Conservation (phyloP, 371 early-diverging fungal genomes). For the Rhizomucor pusillus region DNA sequence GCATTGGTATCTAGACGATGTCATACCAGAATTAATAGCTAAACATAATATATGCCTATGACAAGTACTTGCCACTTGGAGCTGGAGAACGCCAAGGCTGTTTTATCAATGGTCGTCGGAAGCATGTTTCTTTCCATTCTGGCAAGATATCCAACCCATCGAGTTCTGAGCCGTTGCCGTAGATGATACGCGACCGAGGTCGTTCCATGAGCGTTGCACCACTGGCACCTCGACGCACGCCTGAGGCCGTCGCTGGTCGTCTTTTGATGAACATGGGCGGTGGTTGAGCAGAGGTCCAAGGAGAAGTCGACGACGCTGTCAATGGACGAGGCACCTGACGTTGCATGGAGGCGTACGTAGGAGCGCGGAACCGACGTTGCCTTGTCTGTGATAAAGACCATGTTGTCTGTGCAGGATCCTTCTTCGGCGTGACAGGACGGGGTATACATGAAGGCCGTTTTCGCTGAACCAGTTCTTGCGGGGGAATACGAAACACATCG, state of each 20-base stretch:
- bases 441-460: neutral
- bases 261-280: no score
- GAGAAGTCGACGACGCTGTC: neutral
- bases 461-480: neutral
- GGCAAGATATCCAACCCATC: slow-evolving; percentile 35
- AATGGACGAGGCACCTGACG: slow-evolving; percentile 1
- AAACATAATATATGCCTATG: no score
- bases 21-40: no score
- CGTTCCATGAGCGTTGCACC: slow-evolving; percentile 17
- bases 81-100: neutral
- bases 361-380: neutral
- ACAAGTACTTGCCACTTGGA: no score
- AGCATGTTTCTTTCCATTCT: slow-evolving; percentile 12
- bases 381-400: neutral
- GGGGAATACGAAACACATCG: slow-evolving; percentile 5
- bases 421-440: neutral
- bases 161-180: slow-evolving; percentile 27
- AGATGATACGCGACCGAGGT: slow-evolving; percentile 14
- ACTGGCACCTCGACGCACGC: neutral
- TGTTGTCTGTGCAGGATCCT: neutral
- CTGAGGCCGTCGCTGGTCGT: neutral
- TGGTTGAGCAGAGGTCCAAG: neutral
- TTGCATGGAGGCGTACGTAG: slow-evolving; percentile 12
- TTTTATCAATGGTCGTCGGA: slow-evolving; percentile 1
- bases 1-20: no score